phyloP scores from a whole-genome alignment of 2,329 filamentous ascomycete genomes.

The Aureobasidium sp. region DNA sequence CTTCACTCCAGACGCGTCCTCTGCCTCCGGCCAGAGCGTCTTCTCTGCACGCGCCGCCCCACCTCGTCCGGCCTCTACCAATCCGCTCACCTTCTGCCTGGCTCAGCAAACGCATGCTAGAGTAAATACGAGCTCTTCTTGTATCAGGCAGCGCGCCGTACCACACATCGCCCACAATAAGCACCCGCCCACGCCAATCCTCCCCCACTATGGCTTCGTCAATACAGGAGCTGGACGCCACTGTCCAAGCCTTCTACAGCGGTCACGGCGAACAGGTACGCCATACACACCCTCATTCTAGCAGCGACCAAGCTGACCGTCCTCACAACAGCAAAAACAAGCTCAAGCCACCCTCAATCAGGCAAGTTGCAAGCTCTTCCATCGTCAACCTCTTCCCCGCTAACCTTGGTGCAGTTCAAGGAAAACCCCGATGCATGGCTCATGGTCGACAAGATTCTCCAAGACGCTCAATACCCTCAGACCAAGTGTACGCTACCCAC shows the following conservation, averaged over 20 bases:
- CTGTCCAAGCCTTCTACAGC: constrained; percentile 95
- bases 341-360: constrained; percentile 90
- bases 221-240: constrained; percentile 92
- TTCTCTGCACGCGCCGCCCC: constrained; percentile 10
- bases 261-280: constrained; percentile 85
- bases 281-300: constrained; percentile 8
- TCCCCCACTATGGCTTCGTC: constrained; percentile 53
- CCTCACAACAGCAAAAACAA: constrained; percentile 74
- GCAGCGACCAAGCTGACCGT: background rate
- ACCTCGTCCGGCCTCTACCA: constrained; percentile 5
- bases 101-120: constrained; percentile 5
- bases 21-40: constrained; percentile 6
- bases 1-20: background rate
- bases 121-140: background rate
- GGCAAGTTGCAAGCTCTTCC: constrained; percentile 46
- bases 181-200: background rate
- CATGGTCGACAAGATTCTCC: constrained; percentile 91
- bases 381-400: background rate
- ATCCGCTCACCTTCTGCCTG: background rate
- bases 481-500: constrained; percentile 71
- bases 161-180: background rate
- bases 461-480: constrained; percentile 86
- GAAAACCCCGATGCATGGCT: constrained; percentile 98
- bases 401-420: constrained; percentile 65
- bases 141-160: background rate